Evolutionary conservation across 345 rosid genomes (phyloP).

Genomic region (Rhodamnia argentea): DNA sequence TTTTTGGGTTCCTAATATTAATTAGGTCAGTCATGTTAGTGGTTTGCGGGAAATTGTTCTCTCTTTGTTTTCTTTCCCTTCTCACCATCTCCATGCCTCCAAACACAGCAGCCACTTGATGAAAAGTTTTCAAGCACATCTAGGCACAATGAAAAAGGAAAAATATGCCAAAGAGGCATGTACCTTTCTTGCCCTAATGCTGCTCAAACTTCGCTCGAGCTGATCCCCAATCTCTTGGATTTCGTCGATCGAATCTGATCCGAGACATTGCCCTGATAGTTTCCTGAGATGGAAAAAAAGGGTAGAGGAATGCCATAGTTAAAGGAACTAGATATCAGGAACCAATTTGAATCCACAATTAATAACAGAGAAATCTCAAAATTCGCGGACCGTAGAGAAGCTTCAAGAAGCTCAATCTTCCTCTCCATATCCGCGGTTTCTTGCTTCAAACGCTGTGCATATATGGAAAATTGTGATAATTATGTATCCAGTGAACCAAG

Average conservation of each 20-base stretch:
- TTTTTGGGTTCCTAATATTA: background rate
- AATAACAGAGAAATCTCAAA: background rate
- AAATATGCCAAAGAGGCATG: background rate
- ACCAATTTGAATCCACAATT: background rate
- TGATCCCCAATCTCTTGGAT: conserved; percentile 27
- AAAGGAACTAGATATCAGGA: background rate
- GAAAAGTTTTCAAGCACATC: background rate
- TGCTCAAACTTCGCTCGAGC: conserved; percentile 36
- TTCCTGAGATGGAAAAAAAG: conserved; percentile 13
- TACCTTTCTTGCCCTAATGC: conserved; percentile 57
- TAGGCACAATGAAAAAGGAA: background rate
- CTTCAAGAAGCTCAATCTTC: conserved; percentile 46
- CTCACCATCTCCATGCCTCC: background rate
- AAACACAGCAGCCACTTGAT: background rate
- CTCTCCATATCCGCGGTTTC: conserved; percentile 26
- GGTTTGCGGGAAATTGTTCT: background rate
- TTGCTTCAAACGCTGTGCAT: conserved; percentile 28
- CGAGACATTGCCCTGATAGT: conserved; percentile 38
- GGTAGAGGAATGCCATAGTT: background rate
- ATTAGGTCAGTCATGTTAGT: background rate
- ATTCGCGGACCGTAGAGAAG: conserved; percentile 28
- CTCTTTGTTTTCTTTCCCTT: background rate
- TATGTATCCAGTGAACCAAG: background rate
- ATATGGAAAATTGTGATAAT: background rate
- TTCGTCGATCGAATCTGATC: conserved; percentile 26